Percentiles rank a stretch among this genome's conserved stretches.
Evolutionary conservation across 2,329 filamentous ascomycete genomes (phyloP).

Genomic region (Cladosporium phlei): DNA sequence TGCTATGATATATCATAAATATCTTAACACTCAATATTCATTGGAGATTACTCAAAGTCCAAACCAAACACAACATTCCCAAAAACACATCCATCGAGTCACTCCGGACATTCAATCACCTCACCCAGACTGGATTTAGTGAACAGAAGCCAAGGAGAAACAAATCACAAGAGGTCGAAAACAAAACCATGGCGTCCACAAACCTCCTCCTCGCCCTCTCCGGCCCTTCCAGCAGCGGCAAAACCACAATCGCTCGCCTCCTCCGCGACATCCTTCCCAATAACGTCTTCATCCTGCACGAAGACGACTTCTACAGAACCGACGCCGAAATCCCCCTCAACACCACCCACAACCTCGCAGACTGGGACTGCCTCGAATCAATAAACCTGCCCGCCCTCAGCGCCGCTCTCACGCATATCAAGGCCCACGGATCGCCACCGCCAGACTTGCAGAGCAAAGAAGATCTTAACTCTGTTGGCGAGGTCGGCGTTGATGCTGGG

Average conservation of each 20-base stretch:
- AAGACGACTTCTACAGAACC: slow-evolving; percentile 91
- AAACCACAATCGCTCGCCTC: slow-evolving; percentile 85
- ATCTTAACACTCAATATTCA: too few species aligned
- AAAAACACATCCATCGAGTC: background rate
- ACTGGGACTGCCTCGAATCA: slow-evolving; percentile 88
- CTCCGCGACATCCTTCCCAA: slow-evolving; percentile 72
- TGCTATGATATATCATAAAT: too few species aligned
- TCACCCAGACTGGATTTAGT: background rate
- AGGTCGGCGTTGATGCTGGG: slow-evolving; percentile 36
- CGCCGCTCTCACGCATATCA: slow-evolving; percentile 65
- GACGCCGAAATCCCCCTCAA: slow-evolving; percentile 61
- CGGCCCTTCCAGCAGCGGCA: slow-evolving; percentile 87
- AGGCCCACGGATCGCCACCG: slow-evolving; percentile 58
- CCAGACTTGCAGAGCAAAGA: slow-evolving; percentile 52
- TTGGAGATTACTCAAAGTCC: too few species aligned
- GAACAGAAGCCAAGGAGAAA: too few species aligned
- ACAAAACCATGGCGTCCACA: background rate
- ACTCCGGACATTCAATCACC: background rate
- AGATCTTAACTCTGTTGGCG: slow-evolving; percentile 50
- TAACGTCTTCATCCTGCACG: slow-evolving; percentile 77
- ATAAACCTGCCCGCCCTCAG: slow-evolving; percentile 67
- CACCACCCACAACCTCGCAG: slow-evolving; percentile 52
- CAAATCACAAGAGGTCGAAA: background rate
- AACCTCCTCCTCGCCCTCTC: slow-evolving; percentile 67
- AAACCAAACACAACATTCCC: too few species aligned